Evolutionary conservation across 108 stramenopile species (phyloP), one percentile per base, ranked within the genome.

Genomic region (Nitzschia inconspicua): DNA sequence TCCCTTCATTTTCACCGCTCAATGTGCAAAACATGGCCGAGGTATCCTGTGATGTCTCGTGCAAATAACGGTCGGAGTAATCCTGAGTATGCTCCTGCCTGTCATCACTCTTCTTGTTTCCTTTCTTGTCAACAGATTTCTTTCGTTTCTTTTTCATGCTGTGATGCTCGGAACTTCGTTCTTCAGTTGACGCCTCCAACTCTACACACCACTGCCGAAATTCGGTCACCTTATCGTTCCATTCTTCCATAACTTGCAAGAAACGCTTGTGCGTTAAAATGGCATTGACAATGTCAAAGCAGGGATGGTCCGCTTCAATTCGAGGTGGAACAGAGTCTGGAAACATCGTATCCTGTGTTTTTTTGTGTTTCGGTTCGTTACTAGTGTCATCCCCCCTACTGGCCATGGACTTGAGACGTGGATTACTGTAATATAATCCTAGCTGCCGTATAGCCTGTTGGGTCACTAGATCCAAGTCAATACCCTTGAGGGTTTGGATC

Each of bases 181-280:
- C 35, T 18, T 68, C 23, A 47, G 7, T 30, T 7, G 42, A 28
- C 2, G 65, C 65, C 47, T 83, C 62, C 8, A 67, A 60, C 24
- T 47, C 52, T 48, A 81, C 41, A 13, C 54, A 63, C 85, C 83
- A 90, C 44, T 60, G 41, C 34, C 86, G 73, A 73, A 78, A 84
- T 7, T 90, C 83, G 23, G 78, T 79, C 8, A 90, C 73, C 47
- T 87, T 79, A 26, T 77, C 83, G 66, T 84, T 85, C 65, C 81
- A 72, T 49, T 65, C 64, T 40, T 93, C 88, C 55, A 88, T 31
- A 31, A 58, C 32, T 25, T 69, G n/a, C 14, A 53, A 55, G 11
- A 93, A 52, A 14, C 75, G 75, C 50, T 83, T 86, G 55, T 93
- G 85, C 26, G 60, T 47, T 31, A 93, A 57, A 36, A 87, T 72